Evolutionary conservation across 2,329 filamentous ascomycete species (phyloP).

Genomic region (Macrophomina phaseolina): DNA sequence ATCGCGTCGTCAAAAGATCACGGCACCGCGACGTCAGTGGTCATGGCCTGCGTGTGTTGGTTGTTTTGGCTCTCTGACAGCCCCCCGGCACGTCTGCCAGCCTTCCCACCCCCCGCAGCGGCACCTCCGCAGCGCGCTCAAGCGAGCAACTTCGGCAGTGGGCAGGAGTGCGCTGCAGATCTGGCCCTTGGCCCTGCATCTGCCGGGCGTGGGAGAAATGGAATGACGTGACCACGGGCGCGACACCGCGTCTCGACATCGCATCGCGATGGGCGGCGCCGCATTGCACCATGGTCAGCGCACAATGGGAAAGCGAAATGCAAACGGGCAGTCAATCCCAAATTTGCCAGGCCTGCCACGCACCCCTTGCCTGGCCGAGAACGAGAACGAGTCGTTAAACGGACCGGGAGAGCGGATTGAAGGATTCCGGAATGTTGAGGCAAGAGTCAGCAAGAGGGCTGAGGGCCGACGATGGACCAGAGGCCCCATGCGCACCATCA

Average conservation of each 20-base stretch:
- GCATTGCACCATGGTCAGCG: constrained; percentile 17
- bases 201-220: not conserved
- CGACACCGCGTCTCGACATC: constrained; percentile 19
- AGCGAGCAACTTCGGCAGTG: not conserved
- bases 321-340: not conserved
- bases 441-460: not conserved
- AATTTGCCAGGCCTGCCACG: not conserved
- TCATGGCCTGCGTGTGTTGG: not conserved
- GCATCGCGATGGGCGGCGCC: constrained; percentile 4
- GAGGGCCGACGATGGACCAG: not conserved
- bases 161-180: not conserved
- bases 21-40: constrained; percentile 18
- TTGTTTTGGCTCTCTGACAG: not conserved
- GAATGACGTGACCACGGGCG: constrained; percentile 5
- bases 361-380: not conserved
- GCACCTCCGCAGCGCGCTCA: not conserved
- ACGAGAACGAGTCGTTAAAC: not conserved
- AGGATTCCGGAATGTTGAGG: not conserved
- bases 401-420: not conserved
- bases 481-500: constrained; percentile 21
- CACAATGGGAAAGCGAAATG: not conserved
- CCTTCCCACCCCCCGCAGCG: not conserved
- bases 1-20: constrained; percentile 11
- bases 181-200: not conserved
- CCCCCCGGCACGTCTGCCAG: not conserved